Conservation (phyloP, 768 basidiomycete species). For the Boletus subparvulus region DNA sequence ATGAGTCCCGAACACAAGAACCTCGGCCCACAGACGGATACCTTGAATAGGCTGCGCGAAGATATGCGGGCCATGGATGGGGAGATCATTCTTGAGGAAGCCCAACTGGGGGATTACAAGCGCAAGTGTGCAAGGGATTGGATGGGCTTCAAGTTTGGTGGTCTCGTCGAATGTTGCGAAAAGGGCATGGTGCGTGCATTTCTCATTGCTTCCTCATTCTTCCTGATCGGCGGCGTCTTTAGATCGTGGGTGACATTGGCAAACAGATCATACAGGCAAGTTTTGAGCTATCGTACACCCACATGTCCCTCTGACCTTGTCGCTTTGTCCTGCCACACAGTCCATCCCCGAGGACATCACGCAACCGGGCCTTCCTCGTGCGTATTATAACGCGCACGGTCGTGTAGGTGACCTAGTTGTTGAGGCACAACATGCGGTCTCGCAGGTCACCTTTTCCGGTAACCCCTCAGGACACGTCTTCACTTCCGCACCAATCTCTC, state of each 20-base stretch:
- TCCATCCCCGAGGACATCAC: conserved; percentile 83
- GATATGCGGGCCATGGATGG: conserved; percentile 79
- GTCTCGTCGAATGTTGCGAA: conserved; percentile 78
- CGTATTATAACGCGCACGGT: conserved; percentile 66
- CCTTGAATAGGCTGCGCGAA: conserved; percentile 64
- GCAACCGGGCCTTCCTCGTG: conserved; percentile 74
- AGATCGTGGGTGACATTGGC: conserved; percentile 52
- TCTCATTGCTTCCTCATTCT: not conserved
- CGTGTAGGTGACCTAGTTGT: conserved; percentile 59
- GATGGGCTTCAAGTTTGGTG: conserved; percentile 87
- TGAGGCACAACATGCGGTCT: conserved; percentile 60
- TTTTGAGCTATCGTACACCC: not conserved
- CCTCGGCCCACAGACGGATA: conserved; percentile 67
- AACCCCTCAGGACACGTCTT: conserved; percentile 30
- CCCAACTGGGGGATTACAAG: conserved; percentile 80
- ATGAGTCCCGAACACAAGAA: conserved; percentile 92
- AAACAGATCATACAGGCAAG: conserved; percentile 45
- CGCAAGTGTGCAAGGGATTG: conserved; percentile 63
- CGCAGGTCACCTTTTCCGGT: conserved; percentile 49
- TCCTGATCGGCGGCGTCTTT: not conserved
- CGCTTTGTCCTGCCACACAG: conserved; percentile 31
- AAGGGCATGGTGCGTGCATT: conserved; percentile 57
- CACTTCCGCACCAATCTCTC: conserved; percentile 1
- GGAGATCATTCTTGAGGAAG: conserved; percentile 82
- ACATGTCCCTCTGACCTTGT: conserved; percentile 1